Conservation (phyloP, 192 early-diverging fungal species). For the Entomortierella beljakovae region DNA sequence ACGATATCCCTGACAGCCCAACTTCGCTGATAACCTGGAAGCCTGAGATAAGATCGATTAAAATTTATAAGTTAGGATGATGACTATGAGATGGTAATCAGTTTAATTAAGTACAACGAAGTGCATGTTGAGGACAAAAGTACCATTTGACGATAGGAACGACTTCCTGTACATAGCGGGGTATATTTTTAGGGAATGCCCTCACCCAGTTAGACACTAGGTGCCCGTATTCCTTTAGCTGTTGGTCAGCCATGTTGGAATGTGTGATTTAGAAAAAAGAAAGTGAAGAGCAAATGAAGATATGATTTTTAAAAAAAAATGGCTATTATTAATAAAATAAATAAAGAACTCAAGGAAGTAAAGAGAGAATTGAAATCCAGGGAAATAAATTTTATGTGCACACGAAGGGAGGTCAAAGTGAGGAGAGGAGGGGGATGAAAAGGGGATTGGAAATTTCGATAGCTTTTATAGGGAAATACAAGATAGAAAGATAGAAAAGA, state of each 20-base stretch:
- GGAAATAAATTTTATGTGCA: too few relatives aligned
- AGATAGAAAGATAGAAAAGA: too few relatives aligned
- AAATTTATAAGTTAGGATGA: neutral
- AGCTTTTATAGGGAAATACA: too few relatives aligned
- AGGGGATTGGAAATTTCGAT: too few relatives aligned
- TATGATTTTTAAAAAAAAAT: too few relatives aligned
- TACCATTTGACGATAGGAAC: constrained; percentile 54
- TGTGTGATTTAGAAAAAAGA: too few relatives aligned
- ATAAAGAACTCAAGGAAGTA: too few relatives aligned
- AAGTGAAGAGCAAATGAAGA: too few relatives aligned
- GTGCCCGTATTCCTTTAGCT: constrained; percentile 36
- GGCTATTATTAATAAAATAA: too few relatives aligned
- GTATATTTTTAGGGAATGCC: constrained; percentile 28
- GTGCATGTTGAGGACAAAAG: neutral
- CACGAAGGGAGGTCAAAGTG: too few relatives aligned
- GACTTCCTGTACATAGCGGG: constrained; percentile 30
- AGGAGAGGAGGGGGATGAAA: too few relatives aligned
- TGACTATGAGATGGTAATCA: neutral
- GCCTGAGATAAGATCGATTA: constrained; percentile 1
- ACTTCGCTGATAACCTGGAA: constrained; percentile 42
- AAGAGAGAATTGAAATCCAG: too few relatives aligned
- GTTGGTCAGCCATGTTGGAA: constrained; percentile 46
- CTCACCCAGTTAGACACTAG: constrained; percentile 33
- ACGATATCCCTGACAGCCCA: constrained; percentile 67
- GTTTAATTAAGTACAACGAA: neutral